Percentiles rank a stretch among this genome's conserved stretches.
Evolutionary conservation across 176 grass and related monocot genomes (phyloP).

Genomic region (Avena atlantica): DNA sequence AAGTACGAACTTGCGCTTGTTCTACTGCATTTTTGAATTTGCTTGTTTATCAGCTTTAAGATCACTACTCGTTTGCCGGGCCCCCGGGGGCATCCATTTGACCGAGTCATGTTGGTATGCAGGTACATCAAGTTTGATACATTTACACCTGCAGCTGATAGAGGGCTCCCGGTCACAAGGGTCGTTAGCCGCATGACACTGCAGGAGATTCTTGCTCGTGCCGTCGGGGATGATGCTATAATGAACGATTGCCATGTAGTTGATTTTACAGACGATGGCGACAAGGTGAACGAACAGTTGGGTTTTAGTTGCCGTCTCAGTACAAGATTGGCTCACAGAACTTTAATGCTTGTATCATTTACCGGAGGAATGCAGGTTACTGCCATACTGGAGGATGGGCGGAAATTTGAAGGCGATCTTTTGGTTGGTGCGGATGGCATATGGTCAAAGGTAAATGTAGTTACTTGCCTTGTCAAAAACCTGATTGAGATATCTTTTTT

Average conservation of each 20-base stretch:
- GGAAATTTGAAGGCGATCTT: slow-evolving; percentile 89
- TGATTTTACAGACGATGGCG: slow-evolving; percentile 82
- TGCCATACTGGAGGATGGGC: slow-evolving; percentile 83
- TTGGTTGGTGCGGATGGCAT: slow-evolving; percentile 98
- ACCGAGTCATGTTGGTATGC: slow-evolving; percentile 57
- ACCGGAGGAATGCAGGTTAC: slow-evolving; percentile 59
- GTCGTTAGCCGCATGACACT: slow-evolving; percentile 97
- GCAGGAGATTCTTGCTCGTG: slow-evolving; percentile 88
- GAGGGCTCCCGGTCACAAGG: slow-evolving; percentile 93
- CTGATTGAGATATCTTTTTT: slow-evolving; percentile 30
- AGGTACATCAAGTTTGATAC: slow-evolving; percentile 99
- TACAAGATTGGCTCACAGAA: slow-evolving; percentile 9
- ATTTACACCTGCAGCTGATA: slow-evolving; percentile 86
- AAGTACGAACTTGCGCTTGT: neutral
- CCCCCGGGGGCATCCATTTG: slow-evolving; percentile 48
- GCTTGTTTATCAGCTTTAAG: slow-evolving; percentile 9
- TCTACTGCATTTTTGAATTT: slow-evolving; percentile 19
- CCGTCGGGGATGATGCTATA: slow-evolving; percentile 73
- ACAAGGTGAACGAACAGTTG: slow-evolving; percentile 59
- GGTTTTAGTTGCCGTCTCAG: neutral
- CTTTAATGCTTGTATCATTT: slow-evolving; percentile 12
- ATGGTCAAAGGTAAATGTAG: slow-evolving; percentile 87
- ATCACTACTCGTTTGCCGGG: neutral
- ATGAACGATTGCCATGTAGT: slow-evolving; percentile 85
- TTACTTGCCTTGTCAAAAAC: slow-evolving; percentile 28